Percentiles rank a stretch among this genome's conserved stretches.
These are phyloP conservation scores for Malus hybrid DNA, from an alignment of 331 rosid species.

Conservation along the genomic window DNA sequence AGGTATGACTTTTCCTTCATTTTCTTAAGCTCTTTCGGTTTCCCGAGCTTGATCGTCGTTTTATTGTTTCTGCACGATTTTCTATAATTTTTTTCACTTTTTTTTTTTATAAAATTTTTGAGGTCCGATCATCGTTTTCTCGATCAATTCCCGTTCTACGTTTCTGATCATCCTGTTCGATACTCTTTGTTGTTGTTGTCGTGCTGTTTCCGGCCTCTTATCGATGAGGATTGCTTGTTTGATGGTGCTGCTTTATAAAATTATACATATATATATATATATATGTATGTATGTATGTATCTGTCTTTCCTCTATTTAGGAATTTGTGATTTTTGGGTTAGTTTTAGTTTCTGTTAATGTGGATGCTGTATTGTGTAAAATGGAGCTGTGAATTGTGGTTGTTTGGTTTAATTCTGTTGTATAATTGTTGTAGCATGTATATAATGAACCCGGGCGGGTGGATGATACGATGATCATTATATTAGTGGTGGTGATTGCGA, in stretches of 20 bases:
- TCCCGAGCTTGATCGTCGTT: constrained; percentile 7
- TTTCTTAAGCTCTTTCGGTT: background rate
- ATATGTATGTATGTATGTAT: background rate
- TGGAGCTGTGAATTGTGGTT: background rate
- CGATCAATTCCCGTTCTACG: constrained; percentile 9
- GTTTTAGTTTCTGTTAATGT: background rate
- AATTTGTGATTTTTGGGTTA: background rate
- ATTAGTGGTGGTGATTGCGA: background rate
- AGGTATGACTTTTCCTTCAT: constrained; percentile 17
- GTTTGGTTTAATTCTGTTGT: background rate
- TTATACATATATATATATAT: too few species aligned
- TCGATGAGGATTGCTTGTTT: constrained; percentile 5
- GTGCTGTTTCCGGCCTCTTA: constrained; percentile 11
- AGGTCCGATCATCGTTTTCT: constrained; percentile 17
- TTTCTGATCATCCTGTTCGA: constrained; percentile 9
- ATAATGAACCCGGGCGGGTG: background rate
- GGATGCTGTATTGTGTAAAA: background rate
- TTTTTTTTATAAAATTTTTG: background rate
- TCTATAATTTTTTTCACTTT: background rate
- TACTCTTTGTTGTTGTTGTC: constrained; percentile 10
- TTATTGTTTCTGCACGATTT: background rate
- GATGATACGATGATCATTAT: background rate
- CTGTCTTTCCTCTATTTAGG: background rate
- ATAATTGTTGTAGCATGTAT: background rate
- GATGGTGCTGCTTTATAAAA: background rate